Percentiles rank a stretch among this genome's conserved stretches.
These are phyloP conservation scores for Vanderwaltozyma verrucispora DNA, from an alignment of 805 yeast species.

Conservation along the genomic window DNA sequence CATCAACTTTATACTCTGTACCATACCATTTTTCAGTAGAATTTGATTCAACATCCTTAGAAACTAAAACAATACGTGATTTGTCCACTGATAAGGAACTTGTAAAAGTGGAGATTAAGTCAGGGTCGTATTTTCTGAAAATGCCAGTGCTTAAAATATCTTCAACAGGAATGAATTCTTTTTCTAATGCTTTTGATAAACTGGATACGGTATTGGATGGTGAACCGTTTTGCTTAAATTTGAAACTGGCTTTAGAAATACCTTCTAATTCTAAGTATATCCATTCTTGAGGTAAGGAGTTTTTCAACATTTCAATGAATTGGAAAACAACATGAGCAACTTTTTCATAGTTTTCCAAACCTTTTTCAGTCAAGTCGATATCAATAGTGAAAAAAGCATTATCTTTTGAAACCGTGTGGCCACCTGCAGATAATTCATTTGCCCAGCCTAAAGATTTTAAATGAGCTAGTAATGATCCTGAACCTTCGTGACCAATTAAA, in stretches of 20 bases:
- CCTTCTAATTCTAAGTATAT: constrained; percentile 66
- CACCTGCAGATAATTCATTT: constrained; percentile 65
- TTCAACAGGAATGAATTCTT: constrained; percentile 50
- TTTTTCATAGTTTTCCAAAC: constrained; percentile 52
- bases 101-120: constrained; percentile 40
- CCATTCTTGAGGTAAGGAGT: constrained; percentile 63
- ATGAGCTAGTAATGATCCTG: constrained; percentile 67
- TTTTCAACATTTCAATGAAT: constrained; percentile 53
- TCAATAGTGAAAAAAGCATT: constrained; percentile 58
- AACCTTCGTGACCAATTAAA: constrained; percentile 84
- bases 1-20: constrained; percentile 53
- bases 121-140: constrained; percentile 48
- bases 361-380: constrained; percentile 66
- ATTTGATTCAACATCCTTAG: constrained; percentile 42
- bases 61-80: constrained; percentile 46
- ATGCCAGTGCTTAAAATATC: constrained; percentile 48
- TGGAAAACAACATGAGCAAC: constrained; percentile 55
- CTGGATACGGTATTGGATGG: constrained; percentile 66
- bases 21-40: constrained; percentile 80
- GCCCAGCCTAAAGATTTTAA: constrained; percentile 75
- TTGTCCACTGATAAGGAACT: constrained; percentile 45
- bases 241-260: constrained; percentile 59
- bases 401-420: constrained; percentile 53
- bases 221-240: constrained; percentile 66
- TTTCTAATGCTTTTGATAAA: constrained; percentile 52